Base-by-base conservation (phyloP, 2,329 filamentous ascomycete genomes). In the Colletotrichum musae region DNA sequence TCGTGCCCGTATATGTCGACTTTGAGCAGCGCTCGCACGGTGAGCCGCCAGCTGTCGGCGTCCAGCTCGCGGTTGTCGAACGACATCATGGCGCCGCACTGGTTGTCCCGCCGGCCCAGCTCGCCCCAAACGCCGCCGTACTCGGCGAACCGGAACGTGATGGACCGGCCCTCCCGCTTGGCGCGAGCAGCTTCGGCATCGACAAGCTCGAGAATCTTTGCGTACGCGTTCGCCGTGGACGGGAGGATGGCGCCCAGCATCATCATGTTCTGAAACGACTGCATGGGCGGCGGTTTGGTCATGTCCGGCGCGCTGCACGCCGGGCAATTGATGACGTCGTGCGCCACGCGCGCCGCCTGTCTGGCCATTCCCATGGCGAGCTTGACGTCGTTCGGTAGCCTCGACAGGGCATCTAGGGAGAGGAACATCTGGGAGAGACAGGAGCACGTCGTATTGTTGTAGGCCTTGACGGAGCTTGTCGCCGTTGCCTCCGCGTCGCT, bases 231-330 rank as follows among this genome's bases (percentile, higher is more conserved):
- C 61, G 85, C 87, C 52, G 88, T 83, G 9, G 87, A 86, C 2
- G 88, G 88, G 4, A 91, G 79, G 36, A 91, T 82, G 2, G 88
- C 85, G 6, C 84, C 87, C 4, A 91, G 79, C 60, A 89, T 81
- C 87, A 90, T 90, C 58, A 86, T 81, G 74, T 84, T 89, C 75
- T 91, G 89, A 70, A 88, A 87, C 36, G 81, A 73, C 59, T 87
- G 84, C 58, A 89, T 82, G 24, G 83, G 80, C 1, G 81, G 79
- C 1, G 79, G 75, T 36, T 77, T 71, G 28, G 72, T 72, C 1
- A 77, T 72, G 6, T 84, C 80, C 7, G 79, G 74, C 16, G 81
- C 53, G 58, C 83, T 84, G 78, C 89, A 91, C 16, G 77, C 72
- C 1, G 80, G 74, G 74, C 89, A 91, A 71, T 82, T 80, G 58